Conservation (phyloP, 345 rosid genomes). For the Eucalyptus coolabah region DNA sequence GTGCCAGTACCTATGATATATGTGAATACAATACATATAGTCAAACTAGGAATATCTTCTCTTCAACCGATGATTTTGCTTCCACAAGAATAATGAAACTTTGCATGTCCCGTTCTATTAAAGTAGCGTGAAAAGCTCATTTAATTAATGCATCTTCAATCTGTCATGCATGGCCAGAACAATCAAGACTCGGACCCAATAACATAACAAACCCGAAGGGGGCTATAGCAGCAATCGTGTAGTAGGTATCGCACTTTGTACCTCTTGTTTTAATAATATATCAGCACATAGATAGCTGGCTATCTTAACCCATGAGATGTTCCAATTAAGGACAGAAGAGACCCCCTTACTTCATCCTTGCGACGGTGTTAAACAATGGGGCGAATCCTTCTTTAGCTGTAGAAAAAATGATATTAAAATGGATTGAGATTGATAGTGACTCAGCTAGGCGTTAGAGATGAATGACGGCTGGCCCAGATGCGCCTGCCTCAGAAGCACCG, state of each 20-base stretch:
- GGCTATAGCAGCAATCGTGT: neutral
- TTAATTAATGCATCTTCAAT: neutral
- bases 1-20: neutral
- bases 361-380: neutral
- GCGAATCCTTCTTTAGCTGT: neutral
- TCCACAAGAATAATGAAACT: neutral
- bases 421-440: neutral
- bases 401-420: neutral
- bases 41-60: neutral
- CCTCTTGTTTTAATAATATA: neutral
- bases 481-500: neutral
- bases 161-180: neutral
- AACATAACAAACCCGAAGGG: neutral
- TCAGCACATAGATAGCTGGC: neutral
- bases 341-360: neutral
- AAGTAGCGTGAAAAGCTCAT: neutral
- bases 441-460: neutral
- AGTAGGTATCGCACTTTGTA: neutral
- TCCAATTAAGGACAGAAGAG: neutral
- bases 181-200: neutral
- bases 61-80: neutral
- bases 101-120: neutral
- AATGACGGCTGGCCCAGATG: neutral
- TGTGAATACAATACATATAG: neutral
- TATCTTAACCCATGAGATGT: neutral